Percentiles rank a stretch among this genome's conserved stretches.
phyloP scores from a whole-genome alignment of 345 rosid genomes.

The Ailanthus altissimus region DNA sequence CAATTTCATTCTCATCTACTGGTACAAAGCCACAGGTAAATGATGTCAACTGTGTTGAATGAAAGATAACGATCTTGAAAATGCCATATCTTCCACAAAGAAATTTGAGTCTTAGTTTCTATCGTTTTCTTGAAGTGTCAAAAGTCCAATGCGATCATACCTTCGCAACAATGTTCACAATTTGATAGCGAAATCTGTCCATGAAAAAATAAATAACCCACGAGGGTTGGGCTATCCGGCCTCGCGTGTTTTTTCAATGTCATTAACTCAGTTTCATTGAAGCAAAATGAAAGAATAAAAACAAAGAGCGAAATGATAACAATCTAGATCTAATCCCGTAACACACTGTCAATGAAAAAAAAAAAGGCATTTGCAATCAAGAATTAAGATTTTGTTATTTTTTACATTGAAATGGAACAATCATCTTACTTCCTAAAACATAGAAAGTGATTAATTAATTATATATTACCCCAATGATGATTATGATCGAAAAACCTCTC shows the following conservation, averaged over 20 bases:
- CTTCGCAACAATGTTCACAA: neutral
- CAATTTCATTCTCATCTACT: too few species aligned
- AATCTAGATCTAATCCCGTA: neutral
- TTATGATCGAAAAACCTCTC: neutral
- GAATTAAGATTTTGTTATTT: neutral
- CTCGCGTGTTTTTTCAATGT: too few species aligned
- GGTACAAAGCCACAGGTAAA: too few species aligned
- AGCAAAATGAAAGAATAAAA: neutral
- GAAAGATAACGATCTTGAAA: neutral
- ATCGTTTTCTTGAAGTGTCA: neutral
- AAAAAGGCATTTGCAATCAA: neutral
- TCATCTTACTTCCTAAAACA: neutral
- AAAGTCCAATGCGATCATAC: neutral
- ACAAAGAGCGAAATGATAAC: neutral
- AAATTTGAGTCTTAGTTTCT: neutral
- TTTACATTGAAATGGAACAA: neutral
- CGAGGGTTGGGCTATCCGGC: too few species aligned
- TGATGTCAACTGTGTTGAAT: neutral
- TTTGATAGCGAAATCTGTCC: slow-evolving; percentile 7
- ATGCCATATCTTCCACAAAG: neutral
- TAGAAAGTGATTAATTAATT: neutral
- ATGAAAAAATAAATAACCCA: neutral
- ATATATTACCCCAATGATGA: neutral
- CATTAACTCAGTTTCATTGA: too few species aligned
- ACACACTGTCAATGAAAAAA: neutral